Base-by-base conservation (phyloP, 2,329 filamentous ascomycete genomes). In the Beauveria scarabaeidicola region DNA sequence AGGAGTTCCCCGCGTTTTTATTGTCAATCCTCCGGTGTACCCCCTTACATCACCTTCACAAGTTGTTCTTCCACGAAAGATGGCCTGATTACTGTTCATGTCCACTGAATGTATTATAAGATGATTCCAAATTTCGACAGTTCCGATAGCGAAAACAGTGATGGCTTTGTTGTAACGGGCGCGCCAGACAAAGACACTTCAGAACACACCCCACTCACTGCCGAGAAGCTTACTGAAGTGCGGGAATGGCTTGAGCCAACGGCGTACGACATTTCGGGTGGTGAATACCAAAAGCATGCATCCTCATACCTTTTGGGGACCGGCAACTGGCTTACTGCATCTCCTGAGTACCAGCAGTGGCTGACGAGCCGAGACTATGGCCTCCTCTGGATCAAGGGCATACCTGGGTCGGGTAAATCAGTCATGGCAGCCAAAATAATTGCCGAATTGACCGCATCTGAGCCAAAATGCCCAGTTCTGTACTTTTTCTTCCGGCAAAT, bases 401-500 rank as follows among this genome's bases (percentile, higher is more conserved):
- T 75, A 15, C 69, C 73, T 0, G 74, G 74, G 1, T 69, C 71
- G 3, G 75, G 75, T 2, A 74, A 74, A 62, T 73, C 72, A 5
- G 72, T 74, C 21, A 64, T 72, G 23, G 68, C 70, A 2, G 69
- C 70, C 2, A 66, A 38, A 1, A 52, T 72, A 5, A 58, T 68
- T 29, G 13, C 65, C 2, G 48, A 66, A 7, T 36, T 61, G 53
- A 8, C 23, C 9, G 15, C 46, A 3, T 23, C 41, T 10, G 25
- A 61, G 11, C 21, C 44, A 1, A 3, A 65, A 47, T 19, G 29
- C 43, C 70, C 71, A 0, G 69, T 75, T 0, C 64, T 75, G 0
- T 73, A 68, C 62, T 75, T 75, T 62, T 75, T 75, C 64, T 76
- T 74, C 48, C 68, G 74, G 1, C 70, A 74, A 56, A 75, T 73